A percentile compares a stretch with the other conserved stretches of the same genome.
phyloP scores from a whole-genome alignment of 2,329 filamentous ascomycete genomes.

The Alternaria ventricosa region DNA sequence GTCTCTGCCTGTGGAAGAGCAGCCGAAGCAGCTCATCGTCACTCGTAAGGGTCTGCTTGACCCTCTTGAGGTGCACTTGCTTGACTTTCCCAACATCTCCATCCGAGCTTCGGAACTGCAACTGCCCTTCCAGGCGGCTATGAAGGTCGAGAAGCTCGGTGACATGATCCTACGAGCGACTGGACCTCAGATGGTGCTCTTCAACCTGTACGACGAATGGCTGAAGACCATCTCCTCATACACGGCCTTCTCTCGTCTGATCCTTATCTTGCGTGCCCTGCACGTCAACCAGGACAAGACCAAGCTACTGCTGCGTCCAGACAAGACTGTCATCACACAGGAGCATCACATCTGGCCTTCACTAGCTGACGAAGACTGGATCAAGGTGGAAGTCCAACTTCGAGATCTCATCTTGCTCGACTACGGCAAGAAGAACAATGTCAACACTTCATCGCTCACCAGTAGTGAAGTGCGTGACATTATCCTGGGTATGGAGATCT shows the following conservation, averaged over 20 bases:
- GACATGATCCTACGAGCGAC: slow-evolving; percentile 99
- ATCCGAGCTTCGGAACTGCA: slow-evolving; percentile 97
- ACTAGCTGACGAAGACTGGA: slow-evolving; percentile 94
- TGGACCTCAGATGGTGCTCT: slow-evolving; percentile 99
- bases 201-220: slow-evolving; percentile 99
- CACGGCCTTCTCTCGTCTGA: slow-evolving; percentile 94
- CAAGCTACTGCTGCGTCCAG: slow-evolving; percentile 89
- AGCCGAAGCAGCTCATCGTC: slow-evolving; percentile 98
- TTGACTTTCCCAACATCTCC: slow-evolving; percentile 99
- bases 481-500: slow-evolving; percentile 99
- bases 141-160: slow-evolving; percentile 99
- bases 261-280: slow-evolving; percentile 90
- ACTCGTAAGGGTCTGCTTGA: slow-evolving; percentile 96
- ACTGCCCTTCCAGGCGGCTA: slow-evolving; percentile 97
- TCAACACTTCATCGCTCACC: slow-evolving; percentile 96
- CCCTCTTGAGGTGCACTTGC: slow-evolving; percentile 93
- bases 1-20: slow-evolving; percentile 94
- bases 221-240: slow-evolving; percentile 98
- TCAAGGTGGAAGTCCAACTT: slow-evolving; percentile 97
- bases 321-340: slow-evolving; percentile 98
- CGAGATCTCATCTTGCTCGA: slow-evolving; percentile 97
- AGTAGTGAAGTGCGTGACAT: slow-evolving; percentile 98
- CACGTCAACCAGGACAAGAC: slow-evolving; percentile 99
- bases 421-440: slow-evolving; percentile 99
- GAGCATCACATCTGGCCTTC: slow-evolving; percentile 99